Conservation (phyloP, 2,329 filamentous ascomycete genomes). For the Whalleya microplaca region DNA sequence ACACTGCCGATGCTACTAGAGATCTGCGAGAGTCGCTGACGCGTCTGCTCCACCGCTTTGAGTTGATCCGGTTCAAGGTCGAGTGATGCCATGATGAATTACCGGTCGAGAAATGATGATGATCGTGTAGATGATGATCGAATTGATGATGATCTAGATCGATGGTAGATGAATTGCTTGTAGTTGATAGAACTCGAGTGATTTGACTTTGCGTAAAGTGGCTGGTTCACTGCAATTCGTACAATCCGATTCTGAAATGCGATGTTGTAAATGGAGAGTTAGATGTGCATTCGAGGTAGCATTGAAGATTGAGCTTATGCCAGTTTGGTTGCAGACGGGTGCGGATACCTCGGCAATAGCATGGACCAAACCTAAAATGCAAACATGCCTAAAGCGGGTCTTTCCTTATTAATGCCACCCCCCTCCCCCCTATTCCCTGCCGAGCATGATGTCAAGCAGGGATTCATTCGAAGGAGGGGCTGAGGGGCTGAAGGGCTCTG, state of each 20-base stretch:
- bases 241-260: background rate
- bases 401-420: background rate
- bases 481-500: background rate
- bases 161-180: background rate
- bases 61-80: conserved; percentile 61
- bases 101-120: background rate
- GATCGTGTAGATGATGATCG: background rate
- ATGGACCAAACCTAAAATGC: background rate
- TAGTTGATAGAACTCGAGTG: too few species aligned
- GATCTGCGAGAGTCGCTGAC: conserved; percentile 69
- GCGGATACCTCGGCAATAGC: background rate
- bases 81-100: conserved; percentile 45
- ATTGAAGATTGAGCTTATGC: background rate
- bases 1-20: conserved; percentile 70
- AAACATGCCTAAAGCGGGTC: background rate
- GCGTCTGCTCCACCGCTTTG: conserved; percentile 71
- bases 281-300: background rate
- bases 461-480: background rate
- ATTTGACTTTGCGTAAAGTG: background rate
- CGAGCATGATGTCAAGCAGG: background rate
- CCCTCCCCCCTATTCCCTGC: background rate
- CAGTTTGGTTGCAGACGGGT: background rate
- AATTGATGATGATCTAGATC: background rate
- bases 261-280: background rate
- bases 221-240: background rate